These are phyloP conservation scores for Rhododendron mucronatum DNA, from an alignment of 148 eudicot species.

Conservation along the genomic window DNA sequence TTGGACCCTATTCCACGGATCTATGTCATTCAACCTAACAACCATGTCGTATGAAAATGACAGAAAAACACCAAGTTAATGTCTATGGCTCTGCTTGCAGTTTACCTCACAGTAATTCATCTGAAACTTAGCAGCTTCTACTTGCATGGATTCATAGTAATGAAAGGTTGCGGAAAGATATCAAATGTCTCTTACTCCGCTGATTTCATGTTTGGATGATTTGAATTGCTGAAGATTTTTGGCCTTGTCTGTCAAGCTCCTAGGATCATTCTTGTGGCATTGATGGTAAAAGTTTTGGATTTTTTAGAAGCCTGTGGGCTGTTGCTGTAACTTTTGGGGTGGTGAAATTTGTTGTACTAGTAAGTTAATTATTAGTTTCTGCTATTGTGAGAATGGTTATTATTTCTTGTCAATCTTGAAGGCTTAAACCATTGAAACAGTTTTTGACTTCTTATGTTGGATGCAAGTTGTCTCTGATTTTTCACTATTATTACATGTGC, in stretches of 20 bases:
- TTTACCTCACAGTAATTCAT: background rate
- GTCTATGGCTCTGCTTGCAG: background rate
- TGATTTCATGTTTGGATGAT: background rate
- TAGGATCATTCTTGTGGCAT: background rate
- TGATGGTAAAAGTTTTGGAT: background rate
- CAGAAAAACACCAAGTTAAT: background rate
- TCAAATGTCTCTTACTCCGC: background rate
- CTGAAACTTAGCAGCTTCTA: background rate
- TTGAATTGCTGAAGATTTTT: background rate
- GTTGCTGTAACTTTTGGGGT: background rate
- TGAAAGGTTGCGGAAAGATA: background rate
- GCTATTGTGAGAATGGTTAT: background rate
- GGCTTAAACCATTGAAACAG: background rate
- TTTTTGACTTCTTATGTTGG: background rate
- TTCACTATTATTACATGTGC: background rate
- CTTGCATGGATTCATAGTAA: background rate
- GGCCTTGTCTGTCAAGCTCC: background rate
- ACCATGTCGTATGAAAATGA: background rate
- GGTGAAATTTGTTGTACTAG: background rate
- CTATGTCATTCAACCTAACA: background rate
- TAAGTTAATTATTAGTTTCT: background rate
- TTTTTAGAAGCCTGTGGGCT: background rate
- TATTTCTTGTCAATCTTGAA: background rate
- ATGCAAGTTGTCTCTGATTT: background rate
- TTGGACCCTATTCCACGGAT: background rate